Percentiles rank a stretch among this genome's conserved stretches.
phyloP scores from a whole-genome alignment of 2,329 filamentous ascomycete genomes.

The Scolecobasidium constrictum region DNA sequence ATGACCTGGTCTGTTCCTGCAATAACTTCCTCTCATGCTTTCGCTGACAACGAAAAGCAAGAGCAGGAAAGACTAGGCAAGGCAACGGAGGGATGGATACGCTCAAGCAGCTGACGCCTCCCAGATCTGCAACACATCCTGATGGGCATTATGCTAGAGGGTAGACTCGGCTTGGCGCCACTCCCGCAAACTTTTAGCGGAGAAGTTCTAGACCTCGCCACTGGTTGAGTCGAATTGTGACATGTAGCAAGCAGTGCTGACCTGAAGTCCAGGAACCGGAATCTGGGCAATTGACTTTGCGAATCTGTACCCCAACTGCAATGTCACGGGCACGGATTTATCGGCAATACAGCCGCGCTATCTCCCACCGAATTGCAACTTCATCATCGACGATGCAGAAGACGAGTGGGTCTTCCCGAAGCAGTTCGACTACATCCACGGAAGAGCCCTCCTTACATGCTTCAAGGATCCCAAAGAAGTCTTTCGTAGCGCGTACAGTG shows the following conservation, averaged over 20 bases:
- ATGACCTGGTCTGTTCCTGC: slow-evolving; percentile 8
- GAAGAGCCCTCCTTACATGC: slow-evolving; percentile 24
- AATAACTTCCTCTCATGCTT: too few relatives aligned
- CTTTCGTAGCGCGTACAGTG: slow-evolving; percentile 17
- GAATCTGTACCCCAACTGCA: slow-evolving; percentile 25
- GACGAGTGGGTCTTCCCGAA: slow-evolving; percentile 20
- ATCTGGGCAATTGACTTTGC: slow-evolving; percentile 29
- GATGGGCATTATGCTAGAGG: background rate
- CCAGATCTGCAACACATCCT: background rate
- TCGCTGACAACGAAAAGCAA: background rate
- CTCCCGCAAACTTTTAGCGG: background rate
- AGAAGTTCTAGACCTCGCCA: background rate
- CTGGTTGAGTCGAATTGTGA: background rate
- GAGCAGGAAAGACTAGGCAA: background rate
- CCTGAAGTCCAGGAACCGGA: background rate
- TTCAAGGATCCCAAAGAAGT: slow-evolving; percentile 18
- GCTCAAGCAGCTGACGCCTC: too few relatives aligned
- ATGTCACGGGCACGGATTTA: slow-evolving; percentile 26
- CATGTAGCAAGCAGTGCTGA: background rate
- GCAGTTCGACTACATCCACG: slow-evolving; percentile 47
- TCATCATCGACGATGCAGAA: slow-evolving; percentile 24
- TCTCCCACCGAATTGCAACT: slow-evolving; percentile 22
- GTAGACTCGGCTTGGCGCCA: background rate
- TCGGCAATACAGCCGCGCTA: slow-evolving; percentile 27
- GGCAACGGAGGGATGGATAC: too few relatives aligned